Conservation (phyloP, 371 early-diverging fungal species). For the Mortierella sp. region DNA sequence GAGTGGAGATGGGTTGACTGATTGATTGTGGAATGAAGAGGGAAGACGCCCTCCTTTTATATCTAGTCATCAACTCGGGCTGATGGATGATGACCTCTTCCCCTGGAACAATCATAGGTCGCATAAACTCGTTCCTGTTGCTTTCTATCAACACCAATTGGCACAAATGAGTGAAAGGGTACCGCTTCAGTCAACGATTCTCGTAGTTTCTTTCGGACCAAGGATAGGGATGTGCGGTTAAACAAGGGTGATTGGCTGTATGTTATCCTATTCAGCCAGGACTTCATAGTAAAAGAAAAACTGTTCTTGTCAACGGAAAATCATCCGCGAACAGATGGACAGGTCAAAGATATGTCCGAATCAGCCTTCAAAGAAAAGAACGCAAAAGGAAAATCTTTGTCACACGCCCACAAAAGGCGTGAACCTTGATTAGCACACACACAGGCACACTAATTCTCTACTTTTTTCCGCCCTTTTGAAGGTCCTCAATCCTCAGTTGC, state of each 20-base stretch:
- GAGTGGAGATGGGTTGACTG: too few species aligned
- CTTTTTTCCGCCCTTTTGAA: background rate
- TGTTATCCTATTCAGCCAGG: background rate
- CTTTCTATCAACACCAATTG: background rate
- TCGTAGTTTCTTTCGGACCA: background rate
- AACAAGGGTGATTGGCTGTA: background rate
- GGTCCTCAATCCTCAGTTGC: too few species aligned
- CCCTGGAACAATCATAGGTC: background rate
- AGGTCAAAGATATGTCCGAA: background rate
- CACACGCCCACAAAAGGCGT: too few species aligned
- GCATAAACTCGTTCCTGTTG: background rate
- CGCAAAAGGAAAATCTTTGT: conserved; percentile 5
- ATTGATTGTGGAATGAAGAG: too few species aligned
- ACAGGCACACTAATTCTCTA: background rate
- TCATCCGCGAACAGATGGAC: background rate
- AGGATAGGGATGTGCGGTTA: background rate
- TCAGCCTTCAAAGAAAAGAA: background rate
- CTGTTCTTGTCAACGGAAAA: background rate
- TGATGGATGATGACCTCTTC: background rate
- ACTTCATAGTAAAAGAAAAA: background rate
- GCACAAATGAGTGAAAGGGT: background rate
- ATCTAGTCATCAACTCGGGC: too few species aligned
- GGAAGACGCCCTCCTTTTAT: too few species aligned
- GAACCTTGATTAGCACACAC: background rate
- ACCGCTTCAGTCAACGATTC: background rate